Conservation (phyloP, 805 yeast genomes). For the Candida odintsovae region DNA sequence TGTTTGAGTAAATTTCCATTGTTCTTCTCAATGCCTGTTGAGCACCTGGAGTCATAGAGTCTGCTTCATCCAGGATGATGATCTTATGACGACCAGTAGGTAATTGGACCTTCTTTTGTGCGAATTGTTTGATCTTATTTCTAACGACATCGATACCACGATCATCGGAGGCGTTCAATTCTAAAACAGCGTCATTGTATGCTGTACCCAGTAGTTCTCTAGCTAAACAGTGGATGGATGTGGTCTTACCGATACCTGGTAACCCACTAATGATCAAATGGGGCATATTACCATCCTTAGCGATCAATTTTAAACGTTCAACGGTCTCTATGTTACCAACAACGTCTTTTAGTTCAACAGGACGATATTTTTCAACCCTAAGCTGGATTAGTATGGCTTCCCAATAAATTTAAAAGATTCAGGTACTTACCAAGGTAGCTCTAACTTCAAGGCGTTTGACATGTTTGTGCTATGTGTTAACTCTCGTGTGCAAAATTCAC, state of each 20-base stretch:
- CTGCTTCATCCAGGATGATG: constrained; percentile 91
- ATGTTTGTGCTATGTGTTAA: not conserved
- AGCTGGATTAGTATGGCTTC: not conserved
- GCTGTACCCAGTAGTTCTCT: constrained; percentile 70
- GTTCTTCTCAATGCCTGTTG: constrained; percentile 92
- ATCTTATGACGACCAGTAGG: constrained; percentile 92
- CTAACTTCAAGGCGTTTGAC: constrained; percentile 18
- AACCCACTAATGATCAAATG: constrained; percentile 92
- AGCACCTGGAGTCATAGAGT: constrained; percentile 95
- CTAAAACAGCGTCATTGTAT: constrained; percentile 79
- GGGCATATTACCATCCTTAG: constrained; percentile 93
- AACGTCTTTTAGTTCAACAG: constrained; percentile 68
- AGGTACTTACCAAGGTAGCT: constrained; percentile 21
- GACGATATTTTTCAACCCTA: constrained; percentile 96
- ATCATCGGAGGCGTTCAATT: constrained; percentile 94
- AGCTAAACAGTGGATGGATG: constrained; percentile 88
- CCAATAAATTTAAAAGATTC: not conserved
- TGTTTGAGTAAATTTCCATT: constrained; percentile 92
- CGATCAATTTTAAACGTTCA: constrained; percentile 76
- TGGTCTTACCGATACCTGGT: constrained; percentile 97
- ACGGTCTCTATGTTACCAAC: constrained; percentile 94
- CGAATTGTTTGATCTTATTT: constrained; percentile 90
- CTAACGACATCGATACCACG: constrained; percentile 97
- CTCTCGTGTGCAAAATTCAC: no score
- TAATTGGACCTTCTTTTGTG: constrained; percentile 83